Base-by-base conservation (phyloP, 352 stramenopile species). In the Peronospora tabacina region DNA sequence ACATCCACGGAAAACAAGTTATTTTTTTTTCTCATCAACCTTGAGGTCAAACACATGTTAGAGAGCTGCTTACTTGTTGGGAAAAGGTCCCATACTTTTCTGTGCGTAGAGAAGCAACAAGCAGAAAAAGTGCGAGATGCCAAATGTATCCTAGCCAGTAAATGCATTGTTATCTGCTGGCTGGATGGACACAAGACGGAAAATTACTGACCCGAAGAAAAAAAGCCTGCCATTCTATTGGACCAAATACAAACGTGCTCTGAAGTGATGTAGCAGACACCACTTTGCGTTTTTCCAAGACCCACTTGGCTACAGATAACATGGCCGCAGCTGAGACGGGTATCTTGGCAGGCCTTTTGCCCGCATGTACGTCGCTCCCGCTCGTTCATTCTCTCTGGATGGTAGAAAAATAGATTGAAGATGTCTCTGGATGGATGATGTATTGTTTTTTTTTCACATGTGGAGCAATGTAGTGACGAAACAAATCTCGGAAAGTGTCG, bases 341-440 rank as follows among this genome's bases (percentile, higher is more conserved):
- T 58, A 73, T 86, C 55, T 62, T 86, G 17, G 44, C 59, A 36
- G 54, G 58, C 29, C 81, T 86, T 61, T 60, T 86, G 16, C 55
- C 73, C 35, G 75, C 78, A n/a, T 33, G 72, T 84, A 66, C 52
- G 75, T 70, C 16, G 30, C 1, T 22, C 28, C 8, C 10, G 5
- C 17, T 13, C 9, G 28, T 12, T 32, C 11, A 1, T 32, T 32
- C 7, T 32, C 3, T 3, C 28, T 32, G 11, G 7, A 12, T 32
- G 12, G 11, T 0, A 2, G 11, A 32, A 9, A 13, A 32, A 12
- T 2, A 15, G 1, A 16, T 36, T 7, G 30, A 7, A n/a, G 16
- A 2, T 8, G 12, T 36, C 7, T n/a, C 2, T 36, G 16, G 16
- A 15, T 5, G 16, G 5, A 36, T 44, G 19, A 10, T 7, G 36